A percentile compares a stretch with the other conserved stretches of the same genome.
Evolutionary conservation across 2,329 filamentous ascomycete species (phyloP).

Genomic region (Coniochaeta hoffmannii): DNA sequence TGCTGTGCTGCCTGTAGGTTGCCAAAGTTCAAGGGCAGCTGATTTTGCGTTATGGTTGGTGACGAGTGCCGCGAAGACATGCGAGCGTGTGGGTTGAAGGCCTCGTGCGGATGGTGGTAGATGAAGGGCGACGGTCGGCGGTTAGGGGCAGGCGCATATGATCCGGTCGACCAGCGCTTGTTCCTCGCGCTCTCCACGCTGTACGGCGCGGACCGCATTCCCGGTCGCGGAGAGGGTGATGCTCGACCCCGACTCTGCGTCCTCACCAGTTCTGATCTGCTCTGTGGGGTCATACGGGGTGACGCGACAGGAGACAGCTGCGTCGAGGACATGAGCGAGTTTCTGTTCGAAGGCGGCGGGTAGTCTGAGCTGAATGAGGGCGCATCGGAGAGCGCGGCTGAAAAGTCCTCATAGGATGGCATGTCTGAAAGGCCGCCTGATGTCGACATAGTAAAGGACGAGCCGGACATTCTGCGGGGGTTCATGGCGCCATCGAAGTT

Average conservation of each 20-base stretch:
- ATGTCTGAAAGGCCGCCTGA: constrained; percentile 59
- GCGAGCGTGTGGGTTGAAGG: constrained; percentile 48
- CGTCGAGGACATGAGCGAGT: constrained; percentile 63
- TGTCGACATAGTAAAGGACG: constrained; percentile 66
- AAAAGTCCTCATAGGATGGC: constrained; percentile 64
- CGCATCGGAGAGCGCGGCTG: constrained; percentile 57
- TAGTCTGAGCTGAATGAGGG: constrained; percentile 61
- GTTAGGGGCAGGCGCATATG: constrained; percentile 51
- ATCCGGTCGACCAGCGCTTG: constrained; percentile 75
- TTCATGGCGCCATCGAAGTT: constrained; percentile 45
- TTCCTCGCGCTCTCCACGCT: constrained; percentile 57
- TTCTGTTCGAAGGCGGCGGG: constrained; percentile 58
- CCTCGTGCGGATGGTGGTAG: constrained; percentile 54
- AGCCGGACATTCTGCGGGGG: constrained; percentile 60
- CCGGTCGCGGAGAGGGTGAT: constrained; percentile 63
- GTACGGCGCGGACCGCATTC: constrained; percentile 63
- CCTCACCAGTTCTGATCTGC: constrained; percentile 53
- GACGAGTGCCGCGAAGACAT: constrained; percentile 48
- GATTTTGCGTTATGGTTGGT: constrained; percentile 35
- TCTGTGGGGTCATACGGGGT: constrained; percentile 56
- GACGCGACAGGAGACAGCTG: constrained; percentile 68
- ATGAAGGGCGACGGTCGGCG: constrained; percentile 53
- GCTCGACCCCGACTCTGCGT: constrained; percentile 61
- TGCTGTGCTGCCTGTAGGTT: constrained; percentile 50
- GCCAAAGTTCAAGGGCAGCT: constrained; percentile 45